Base-by-base conservation (phyloP, 1,284 basidiomycete genomes). In the Moesziomyces sp. region DNA sequence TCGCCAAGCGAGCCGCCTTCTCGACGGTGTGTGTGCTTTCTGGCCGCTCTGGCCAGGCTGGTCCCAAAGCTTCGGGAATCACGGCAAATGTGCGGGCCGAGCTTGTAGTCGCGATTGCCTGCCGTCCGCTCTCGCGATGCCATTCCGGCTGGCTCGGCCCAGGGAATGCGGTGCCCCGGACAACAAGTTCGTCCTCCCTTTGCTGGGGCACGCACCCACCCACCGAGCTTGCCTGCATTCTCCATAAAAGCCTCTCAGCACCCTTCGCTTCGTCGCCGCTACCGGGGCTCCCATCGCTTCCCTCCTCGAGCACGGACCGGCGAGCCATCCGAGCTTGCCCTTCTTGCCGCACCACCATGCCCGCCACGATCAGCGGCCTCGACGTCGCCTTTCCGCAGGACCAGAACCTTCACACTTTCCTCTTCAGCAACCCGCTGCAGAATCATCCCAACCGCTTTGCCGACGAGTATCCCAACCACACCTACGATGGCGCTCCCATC, bases 351-450 rank as follows among this genome's bases (percentile, higher is more conserved):
- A 16, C 16, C 52, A 53, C 18, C 33, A 70, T 63, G 67, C 46
- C 53, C 28, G 50, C 52, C 21, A 52, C 40, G 46, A 60, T 58
- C 24, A 58, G 59, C 49, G 70, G 70, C 16, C 63, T 60, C 49
- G 50, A 53, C 44, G 43, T 52, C n/a, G 8, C 62, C 16, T 74
- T 74, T 46, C 72, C 72, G 0, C 23, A 65, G 8, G 40, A 70
- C 40, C 60, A 54, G 43, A 74, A 77, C 43, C 47, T 77, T 9
- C 61, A 67, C 59, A 63, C 61, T 8, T 74, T 74, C 46, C 60
- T 70, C 48, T 77, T 77, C 52, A 68, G 63, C 56, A 74, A 77
- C 33, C 75, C 75, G 6, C 61, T 77, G 8, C 75, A 74, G 54
- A 58, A 77, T 28, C 61, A 58, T n/a, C 49, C 67, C 46, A 77